Evolutionary conservation across 176 grass and related monocot species (phyloP), one percentile per base, ranked within the genome.

Genomic region (Echinochloa phyllopogon): DNA sequence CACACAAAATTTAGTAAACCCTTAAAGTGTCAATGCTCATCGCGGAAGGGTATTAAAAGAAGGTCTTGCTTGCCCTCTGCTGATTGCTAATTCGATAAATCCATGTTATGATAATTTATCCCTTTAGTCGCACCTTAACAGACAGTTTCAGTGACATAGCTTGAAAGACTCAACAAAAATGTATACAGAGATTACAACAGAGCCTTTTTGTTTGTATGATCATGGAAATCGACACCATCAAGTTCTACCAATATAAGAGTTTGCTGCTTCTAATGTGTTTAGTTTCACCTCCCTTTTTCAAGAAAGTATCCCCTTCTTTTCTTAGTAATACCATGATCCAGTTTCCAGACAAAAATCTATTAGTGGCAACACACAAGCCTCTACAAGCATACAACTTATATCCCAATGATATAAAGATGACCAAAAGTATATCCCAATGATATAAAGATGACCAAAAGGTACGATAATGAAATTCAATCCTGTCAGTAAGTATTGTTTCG

Each of bases 51-150:
- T 29, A 36, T 33, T 76, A 50, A 79, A 12, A 42, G 21, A 15
- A 48, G 11, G 18, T 42, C 1, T 29, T 42, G 42, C 69, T 53
- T 75, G 33, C 33, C 21, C 53, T 27, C 12, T 42, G 43, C 17
- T 10, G 0, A 47, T 76, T 76, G 24, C 23, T 52, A 6, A 23
- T 85, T 60, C 33, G 12, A 41, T 69, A 64, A 49, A 85, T 69
- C 43, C 4, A 75, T 55, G 70, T n/a, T 36, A 63, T 7, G n/a
- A 17, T 5, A 80, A 25, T 12, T 48, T 72, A 27, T 15, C 53
- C 59, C 41, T 77, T 29, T 52, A 55, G n/a, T 61, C 23, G 43
- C 16, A 17, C 13, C n/a, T n/a, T 52, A 38, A n/a, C 6, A 62
- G 16, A 56, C 23, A 47, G 29, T 65, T 74, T 40, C 10, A 84